These are phyloP conservation scores for Oryza nivara DNA, from an alignment of 176 grass and related monocot genomes.

Conservation along the genomic window DNA sequence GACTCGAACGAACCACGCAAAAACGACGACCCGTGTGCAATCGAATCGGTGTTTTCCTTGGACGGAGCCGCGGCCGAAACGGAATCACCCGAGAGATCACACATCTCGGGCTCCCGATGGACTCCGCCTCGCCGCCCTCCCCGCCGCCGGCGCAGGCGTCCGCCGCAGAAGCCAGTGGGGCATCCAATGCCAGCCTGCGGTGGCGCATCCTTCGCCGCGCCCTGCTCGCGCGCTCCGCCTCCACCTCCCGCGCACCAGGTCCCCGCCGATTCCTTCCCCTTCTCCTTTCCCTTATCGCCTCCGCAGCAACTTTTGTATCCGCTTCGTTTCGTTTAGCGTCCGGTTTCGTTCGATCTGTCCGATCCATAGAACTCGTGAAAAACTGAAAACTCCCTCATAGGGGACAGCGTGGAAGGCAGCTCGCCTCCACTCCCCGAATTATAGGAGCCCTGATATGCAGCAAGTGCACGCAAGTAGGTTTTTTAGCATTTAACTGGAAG, in stretches of 20 bases:
- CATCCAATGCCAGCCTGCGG: constrained; percentile 57
- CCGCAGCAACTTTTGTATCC: background rate
- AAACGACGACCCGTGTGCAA: background rate
- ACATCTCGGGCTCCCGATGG: constrained; percentile 35
- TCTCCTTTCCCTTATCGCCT: background rate
- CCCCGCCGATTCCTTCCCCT: constrained; percentile 1
- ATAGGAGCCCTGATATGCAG: background rate
- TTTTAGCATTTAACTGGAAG: constrained; percentile 9
- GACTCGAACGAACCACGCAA: too few relatives aligned
- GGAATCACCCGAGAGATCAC: background rate
- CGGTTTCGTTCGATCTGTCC: background rate
- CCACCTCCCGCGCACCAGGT: constrained; percentile 43
- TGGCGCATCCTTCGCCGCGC: constrained; percentile 71
- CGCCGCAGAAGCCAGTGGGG: background rate
- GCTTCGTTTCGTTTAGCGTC: constrained; percentile 16
- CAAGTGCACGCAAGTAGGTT: background rate
- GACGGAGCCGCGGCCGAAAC: background rate
- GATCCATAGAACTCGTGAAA: background rate
- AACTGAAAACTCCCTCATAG: too few relatives aligned
- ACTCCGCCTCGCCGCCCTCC: constrained; percentile 23
- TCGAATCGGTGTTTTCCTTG: background rate
- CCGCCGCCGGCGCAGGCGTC: constrained; percentile 14
- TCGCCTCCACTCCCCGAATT: background rate
- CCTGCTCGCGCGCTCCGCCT: constrained; percentile 42
- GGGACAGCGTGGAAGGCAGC: background rate